Conservation (phyloP, 1,284 basidiomycete genomes). For the Wallemia hederae region DNA sequence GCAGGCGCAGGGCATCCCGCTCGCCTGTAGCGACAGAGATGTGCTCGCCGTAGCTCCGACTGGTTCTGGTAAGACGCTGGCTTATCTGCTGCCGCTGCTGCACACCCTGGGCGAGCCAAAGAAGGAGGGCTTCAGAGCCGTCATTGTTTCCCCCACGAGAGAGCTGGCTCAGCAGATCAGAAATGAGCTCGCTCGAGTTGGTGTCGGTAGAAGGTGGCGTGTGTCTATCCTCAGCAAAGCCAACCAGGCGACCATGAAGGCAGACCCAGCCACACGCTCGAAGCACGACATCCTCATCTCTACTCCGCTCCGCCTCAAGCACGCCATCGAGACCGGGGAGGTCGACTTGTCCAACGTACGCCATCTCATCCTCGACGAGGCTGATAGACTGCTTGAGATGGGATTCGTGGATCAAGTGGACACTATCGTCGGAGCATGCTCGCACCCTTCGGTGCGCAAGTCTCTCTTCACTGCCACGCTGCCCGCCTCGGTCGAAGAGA, state of each 20-base stretch:
- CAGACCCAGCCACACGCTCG: slow-evolving; percentile 22
- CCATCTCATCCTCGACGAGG: slow-evolving; percentile 65
- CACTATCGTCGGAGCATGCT: slow-evolving; percentile 61
- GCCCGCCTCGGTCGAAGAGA: slow-evolving; percentile 57
- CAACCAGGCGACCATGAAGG: slow-evolving; percentile 37
- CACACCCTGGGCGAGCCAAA: neutral
- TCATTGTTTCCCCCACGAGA: slow-evolving; percentile 71
- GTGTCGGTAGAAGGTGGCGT: slow-evolving; percentile 53
- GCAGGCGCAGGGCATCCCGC: slow-evolving; percentile 31
- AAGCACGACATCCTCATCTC: slow-evolving; percentile 17
- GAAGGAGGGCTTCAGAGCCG: slow-evolving; percentile 31
- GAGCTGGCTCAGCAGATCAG: slow-evolving; percentile 92
- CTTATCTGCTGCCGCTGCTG: slow-evolving; percentile 47
- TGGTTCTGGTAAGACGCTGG: slow-evolving; percentile 55
- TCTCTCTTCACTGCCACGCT: slow-evolving; percentile 83
- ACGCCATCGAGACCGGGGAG: slow-evolving; percentile 4
- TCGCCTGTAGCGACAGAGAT: slow-evolving; percentile 34
- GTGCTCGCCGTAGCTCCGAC: slow-evolving; percentile 53
- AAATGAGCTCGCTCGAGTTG: slow-evolving; percentile 61
- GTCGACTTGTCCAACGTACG: slow-evolving; percentile 27
- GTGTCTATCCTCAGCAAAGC: slow-evolving; percentile 59
- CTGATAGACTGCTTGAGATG: slow-evolving; percentile 58
- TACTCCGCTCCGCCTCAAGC: slow-evolving; percentile 17
- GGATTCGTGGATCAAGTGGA: slow-evolving; percentile 73
- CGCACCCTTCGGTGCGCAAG: slow-evolving; percentile 41